Evolutionary conservation across 2,329 filamentous ascomycete genomes (phyloP).

Genomic region (Ophiostoma pallidulum): DNA sequence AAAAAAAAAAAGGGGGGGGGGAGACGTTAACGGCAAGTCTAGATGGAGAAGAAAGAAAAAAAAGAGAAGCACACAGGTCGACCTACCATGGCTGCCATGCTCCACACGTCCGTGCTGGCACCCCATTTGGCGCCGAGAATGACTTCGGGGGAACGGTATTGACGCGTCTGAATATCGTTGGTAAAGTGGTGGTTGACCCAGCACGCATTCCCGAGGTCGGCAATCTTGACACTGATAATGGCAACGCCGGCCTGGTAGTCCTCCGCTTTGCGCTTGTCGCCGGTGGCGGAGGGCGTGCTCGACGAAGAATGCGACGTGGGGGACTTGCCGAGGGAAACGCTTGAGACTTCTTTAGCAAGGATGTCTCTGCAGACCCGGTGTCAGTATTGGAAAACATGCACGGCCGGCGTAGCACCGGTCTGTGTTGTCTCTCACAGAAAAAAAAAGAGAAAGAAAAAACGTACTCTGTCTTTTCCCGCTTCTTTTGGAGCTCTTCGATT

Average conservation of each 20-base stretch:
- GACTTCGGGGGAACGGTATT: constrained; percentile 95
- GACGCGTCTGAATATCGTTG: constrained; percentile 96
- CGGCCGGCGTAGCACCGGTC: too few relatives aligned
- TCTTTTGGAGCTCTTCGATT: constrained; percentile 57
- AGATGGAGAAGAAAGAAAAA: background rate
- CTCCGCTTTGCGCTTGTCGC: constrained; percentile 54
- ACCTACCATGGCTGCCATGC: constrained; percentile 99
- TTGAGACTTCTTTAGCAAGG: constrained; percentile 84
- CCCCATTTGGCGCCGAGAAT: constrained; percentile 97
- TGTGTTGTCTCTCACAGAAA: background rate
- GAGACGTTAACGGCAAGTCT: too few relatives aligned
- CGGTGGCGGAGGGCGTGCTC: constrained; percentile 29
- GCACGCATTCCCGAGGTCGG: constrained; percentile 94
- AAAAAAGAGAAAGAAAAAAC: constrained; percentile 23
- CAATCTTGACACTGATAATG: constrained; percentile 97
- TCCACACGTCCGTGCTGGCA: constrained; percentile 98
- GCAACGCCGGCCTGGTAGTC: constrained; percentile 48
- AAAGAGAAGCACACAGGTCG: constrained; percentile 20
- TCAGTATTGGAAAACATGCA: background rate
- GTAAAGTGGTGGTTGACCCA: constrained; percentile 99
- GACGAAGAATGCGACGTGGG: constrained; percentile 17
- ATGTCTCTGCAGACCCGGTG: constrained; percentile 53
- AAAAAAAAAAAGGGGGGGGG: background rate
- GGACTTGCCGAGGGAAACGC: constrained; percentile 81
- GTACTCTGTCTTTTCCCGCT: constrained; percentile 90